Conservation (phyloP, 352 stramenopile species). For the Detonula confervacea region DNA sequence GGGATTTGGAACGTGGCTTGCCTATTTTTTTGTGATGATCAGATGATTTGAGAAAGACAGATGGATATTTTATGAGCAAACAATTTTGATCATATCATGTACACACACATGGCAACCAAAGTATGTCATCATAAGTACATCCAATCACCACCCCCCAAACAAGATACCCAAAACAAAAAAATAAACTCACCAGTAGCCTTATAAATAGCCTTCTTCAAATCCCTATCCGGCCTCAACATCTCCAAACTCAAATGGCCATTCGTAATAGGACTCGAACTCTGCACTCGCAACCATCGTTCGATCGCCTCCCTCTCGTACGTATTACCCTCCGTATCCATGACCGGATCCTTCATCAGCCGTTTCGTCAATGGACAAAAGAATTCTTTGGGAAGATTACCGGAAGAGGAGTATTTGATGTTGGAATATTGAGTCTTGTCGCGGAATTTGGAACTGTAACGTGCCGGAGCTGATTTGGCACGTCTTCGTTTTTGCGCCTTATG, state of each 20-base stretch:
- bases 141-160: not conserved
- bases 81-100: no score
- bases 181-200: slow-evolving; percentile 40
- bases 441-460: no score
- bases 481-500: not conserved
- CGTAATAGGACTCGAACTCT: slow-evolving; percentile 64
- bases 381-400: no score
- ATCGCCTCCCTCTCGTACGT: slow-evolving; percentile 63
- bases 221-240: slow-evolving; percentile 45
- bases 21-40: no score
- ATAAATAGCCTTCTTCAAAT: slow-evolving; percentile 46
- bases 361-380: slow-evolving; percentile 54
- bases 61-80: not conserved
- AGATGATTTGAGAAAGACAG: not conserved
- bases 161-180: not conserved
- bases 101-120: no score
- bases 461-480: slow-evolving; percentile 15
- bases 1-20: slow-evolving; percentile 50
- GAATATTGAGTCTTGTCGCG: no score
- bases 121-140: no score
- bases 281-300: slow-evolving; percentile 49
- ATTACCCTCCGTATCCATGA: slow-evolving; percentile 59
- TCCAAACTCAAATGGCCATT: slow-evolving; percentile 48
- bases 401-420: no score
- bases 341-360: slow-evolving; percentile 55